Conservation (phyloP, 257 asterid species). For the Solanum sejunctum region DNA sequence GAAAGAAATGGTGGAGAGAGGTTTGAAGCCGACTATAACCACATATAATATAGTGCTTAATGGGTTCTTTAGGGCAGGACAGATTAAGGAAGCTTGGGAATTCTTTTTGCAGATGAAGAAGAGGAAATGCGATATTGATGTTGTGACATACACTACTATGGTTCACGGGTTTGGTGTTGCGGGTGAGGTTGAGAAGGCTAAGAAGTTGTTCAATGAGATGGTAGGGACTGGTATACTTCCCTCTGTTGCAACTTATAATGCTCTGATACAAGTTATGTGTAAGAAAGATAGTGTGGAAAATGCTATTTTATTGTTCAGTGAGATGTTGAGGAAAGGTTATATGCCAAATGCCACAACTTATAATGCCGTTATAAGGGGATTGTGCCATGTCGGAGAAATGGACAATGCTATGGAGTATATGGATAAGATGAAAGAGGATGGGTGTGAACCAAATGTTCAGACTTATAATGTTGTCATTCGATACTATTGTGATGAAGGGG, state of each 20-base stretch:
- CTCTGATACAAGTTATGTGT: constrained; percentile 78
- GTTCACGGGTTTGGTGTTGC: constrained; percentile 79
- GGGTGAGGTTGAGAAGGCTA: constrained; percentile 68
- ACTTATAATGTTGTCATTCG: constrained; percentile 66
- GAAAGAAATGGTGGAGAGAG: constrained; percentile 81
- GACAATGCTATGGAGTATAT: constrained; percentile 55
- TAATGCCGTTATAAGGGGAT: constrained; percentile 60
- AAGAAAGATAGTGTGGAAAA: constrained; percentile 75
- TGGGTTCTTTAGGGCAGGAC: constrained; percentile 70
- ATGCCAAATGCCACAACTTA: constrained; percentile 66
- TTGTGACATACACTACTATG: constrained; percentile 74
- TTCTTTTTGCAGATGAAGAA: constrained; percentile 87
- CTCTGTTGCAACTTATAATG: constrained; percentile 74
- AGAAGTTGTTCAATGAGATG: constrained; percentile 64
- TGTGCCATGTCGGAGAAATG: constrained; percentile 63
- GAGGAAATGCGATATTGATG: constrained; percentile 67
- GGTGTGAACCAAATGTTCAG: constrained; percentile 67
- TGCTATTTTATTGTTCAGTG: constrained; percentile 50
- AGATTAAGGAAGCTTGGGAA: constrained; percentile 62
- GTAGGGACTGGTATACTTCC: constrained; percentile 82
- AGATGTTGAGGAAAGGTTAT: constrained; percentile 76
- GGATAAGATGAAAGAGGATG: constrained; percentile 45
- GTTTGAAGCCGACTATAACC: constrained; percentile 46
- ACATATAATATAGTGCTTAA: constrained; percentile 70
- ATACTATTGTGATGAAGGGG: constrained; percentile 77